Conservation (phyloP, 495 filamentous ascomycete genomes). For the Lasiosphaeria hispida region DNA sequence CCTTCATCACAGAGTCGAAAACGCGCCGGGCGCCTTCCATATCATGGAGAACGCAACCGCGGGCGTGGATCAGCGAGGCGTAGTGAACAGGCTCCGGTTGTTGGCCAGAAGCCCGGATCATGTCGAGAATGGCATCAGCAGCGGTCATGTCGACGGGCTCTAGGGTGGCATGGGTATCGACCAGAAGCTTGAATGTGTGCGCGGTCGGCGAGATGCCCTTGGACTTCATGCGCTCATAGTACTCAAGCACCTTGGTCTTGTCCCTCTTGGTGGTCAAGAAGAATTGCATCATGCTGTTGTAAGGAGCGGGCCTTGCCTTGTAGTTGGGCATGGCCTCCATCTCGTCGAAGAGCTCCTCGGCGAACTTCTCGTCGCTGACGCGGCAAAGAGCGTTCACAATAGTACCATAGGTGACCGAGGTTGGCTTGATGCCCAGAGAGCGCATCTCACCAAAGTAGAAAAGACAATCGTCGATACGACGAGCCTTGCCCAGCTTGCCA, state of each 20-base stretch:
- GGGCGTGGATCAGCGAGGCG: slow-evolving; percentile 90
- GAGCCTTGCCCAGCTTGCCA: slow-evolving; percentile 94
- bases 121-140: slow-evolving; percentile 78
- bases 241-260: slow-evolving; percentile 87
- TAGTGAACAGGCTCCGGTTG: slow-evolving; percentile 90
- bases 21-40: slow-evolving; percentile 75
- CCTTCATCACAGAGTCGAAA: slow-evolving; percentile 75
- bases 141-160: slow-evolving; percentile 89
- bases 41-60: slow-evolving; percentile 91
- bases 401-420: slow-evolving; percentile 96
- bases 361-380: slow-evolving; percentile 95
- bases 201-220: slow-evolving; percentile 86
- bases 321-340: slow-evolving; percentile 99
- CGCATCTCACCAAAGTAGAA: slow-evolving; percentile 99
- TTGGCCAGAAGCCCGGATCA: slow-evolving; percentile 71
- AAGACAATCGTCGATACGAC: slow-evolving; percentile 95
- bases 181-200: slow-evolving; percentile 96
- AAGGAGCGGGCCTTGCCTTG: slow-evolving; percentile 93
- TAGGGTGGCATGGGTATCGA: slow-evolving; percentile 91
- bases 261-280: slow-evolving; percentile 97
- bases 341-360: slow-evolving; percentile 96
- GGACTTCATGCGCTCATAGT: slow-evolving; percentile 89
- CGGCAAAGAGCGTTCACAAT: slow-evolving; percentile 97
- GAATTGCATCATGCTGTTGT: slow-evolving; percentile 99
- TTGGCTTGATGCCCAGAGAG: slow-evolving; percentile 84